Percentiles rank a stretch among this genome's conserved stretches.
These are phyloP conservation scores for Fusarium sp. DNA, from an alignment of 2,329 filamentous ascomycete genomes.

Conservation along the genomic window DNA sequence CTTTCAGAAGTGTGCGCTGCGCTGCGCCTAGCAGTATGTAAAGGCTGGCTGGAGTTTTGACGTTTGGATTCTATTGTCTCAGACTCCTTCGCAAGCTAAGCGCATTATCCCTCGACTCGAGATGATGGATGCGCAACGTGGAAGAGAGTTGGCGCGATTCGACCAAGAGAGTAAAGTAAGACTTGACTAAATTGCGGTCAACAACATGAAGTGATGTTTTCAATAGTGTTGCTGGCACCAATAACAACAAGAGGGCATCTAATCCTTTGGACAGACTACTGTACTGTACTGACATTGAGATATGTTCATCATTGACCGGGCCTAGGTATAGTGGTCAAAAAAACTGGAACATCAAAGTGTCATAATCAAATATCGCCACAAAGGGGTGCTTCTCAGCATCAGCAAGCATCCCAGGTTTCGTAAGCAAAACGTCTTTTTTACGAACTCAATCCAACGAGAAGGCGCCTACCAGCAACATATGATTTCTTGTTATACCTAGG, in stretches of 20 bases:
- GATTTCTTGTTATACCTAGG: not conserved
- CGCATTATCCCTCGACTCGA: slow-evolving; percentile 30
- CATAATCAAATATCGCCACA: slow-evolving; percentile 25
- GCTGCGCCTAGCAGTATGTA: slow-evolving; percentile 12
- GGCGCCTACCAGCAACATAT: not conserved
- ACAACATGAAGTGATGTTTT: not conserved
- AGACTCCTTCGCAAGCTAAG: slow-evolving; percentile 26
- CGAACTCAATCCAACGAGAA: not conserved
- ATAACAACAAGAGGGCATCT: not conserved
- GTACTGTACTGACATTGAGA: not conserved
- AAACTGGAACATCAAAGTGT: slow-evolving; percentile 26
- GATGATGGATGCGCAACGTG: slow-evolving; percentile 17
- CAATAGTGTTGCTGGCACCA: not conserved
- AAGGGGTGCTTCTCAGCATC: slow-evolving; percentile 10
- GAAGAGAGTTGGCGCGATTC: slow-evolving; percentile 19
- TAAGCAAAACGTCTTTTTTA: not conserved
- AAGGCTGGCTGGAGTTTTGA: slow-evolving; percentile 21
- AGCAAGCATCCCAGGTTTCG: not conserved
- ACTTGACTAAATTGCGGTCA: slow-evolving; percentile 5
- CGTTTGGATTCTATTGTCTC: slow-evolving; percentile 33
- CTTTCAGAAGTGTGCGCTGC: slow-evolving; percentile 22
- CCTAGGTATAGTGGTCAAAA: slow-evolving; percentile 16
- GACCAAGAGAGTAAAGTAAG: not conserved
- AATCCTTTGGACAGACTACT: not conserved
- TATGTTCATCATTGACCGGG: not conserved